Conservation (phyloP, 2,329 filamentous ascomycete species). For the Sordariomycetes sp. region DNA sequence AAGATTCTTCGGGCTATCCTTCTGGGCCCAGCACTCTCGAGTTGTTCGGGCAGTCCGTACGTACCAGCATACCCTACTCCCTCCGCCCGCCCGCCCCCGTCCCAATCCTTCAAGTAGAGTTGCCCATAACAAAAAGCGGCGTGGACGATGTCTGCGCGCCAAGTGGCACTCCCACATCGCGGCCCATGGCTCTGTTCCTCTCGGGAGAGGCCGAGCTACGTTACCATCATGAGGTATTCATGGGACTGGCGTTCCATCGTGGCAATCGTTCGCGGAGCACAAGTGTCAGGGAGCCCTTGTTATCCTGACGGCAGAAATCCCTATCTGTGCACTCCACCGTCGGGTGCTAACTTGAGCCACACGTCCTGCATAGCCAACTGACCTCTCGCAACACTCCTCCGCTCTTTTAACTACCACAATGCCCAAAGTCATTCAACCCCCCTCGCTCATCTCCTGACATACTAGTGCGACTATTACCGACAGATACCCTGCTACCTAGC, state of each 20-base stretch:
- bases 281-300: not conserved
- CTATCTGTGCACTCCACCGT: not conserved
- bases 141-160: not conserved
- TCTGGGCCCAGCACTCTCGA: not conserved
- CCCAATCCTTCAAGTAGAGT: not conserved
- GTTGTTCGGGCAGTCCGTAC: not conserved
- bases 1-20: not conserved
- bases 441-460: not conserved
- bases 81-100: not conserved
- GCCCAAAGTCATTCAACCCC: not conserved
- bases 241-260: not conserved
- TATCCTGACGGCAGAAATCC: not conserved
- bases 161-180: not conserved
- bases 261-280: not conserved
- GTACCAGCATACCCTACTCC: not conserved
- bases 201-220: not conserved
- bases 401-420: not conserved
- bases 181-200: not conserved
- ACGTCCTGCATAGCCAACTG: not conserved
- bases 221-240: not conserved
- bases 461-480: not conserved
- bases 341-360: not conserved
- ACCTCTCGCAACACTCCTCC: not conserved
- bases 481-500: not conserved
- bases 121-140: not conserved